Base-by-base conservation (phyloP, 257 asterid species). In the Gynochthodes officinalis region DNA sequence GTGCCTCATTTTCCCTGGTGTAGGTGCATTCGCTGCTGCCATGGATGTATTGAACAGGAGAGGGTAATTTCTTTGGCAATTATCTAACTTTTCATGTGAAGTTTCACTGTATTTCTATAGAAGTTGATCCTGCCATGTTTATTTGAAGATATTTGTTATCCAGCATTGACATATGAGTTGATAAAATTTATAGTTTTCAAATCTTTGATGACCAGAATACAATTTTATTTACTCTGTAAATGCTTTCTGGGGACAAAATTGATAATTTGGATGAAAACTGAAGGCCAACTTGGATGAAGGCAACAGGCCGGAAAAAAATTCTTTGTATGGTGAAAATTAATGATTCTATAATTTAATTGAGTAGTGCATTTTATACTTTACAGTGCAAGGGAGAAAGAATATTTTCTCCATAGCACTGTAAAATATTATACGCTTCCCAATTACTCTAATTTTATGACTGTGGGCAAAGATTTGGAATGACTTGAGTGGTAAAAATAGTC, bases 21-120 rank as follows among this genome's bases (percentile, higher is more conserved):
- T 94, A 54, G 99, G 99, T 67, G 97, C 99, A 60, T 94, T 94
- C 84, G 95, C 95, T 48, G 82, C 98, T 72, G 99, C 99, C 54
- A 94, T 94, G 98, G 98, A 94, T 72, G 97, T 89, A 71, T 80
- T 94, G 70, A 85, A 83, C 80, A 82, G 73, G 73, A 89, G 78
- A 64, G 99, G 96, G 98, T 93, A 81, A 83, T 70, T 52, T 23
- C n/a, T 32, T 62, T n/a, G 61, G 5, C 21, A 67, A 42, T 40
- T 58, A 10, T 33, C 67, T 63, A 48, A 28, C 59, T 72, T 77
- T 39, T 75, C 37, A 43, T 66, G 3, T 33, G 27, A 39, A 71
- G 15, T 52, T 39, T 70, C 60, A n/a, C 4, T 76, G 21, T 19
- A 60, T 35, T 65, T 14, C 59, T 64, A 28, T 28, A 2, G 6